Evolutionary conservation across 108 stramenopile species (phyloP), one percentile per base, ranked within the genome.

Genomic region (Nannochloropsis gaditana): DNA sequence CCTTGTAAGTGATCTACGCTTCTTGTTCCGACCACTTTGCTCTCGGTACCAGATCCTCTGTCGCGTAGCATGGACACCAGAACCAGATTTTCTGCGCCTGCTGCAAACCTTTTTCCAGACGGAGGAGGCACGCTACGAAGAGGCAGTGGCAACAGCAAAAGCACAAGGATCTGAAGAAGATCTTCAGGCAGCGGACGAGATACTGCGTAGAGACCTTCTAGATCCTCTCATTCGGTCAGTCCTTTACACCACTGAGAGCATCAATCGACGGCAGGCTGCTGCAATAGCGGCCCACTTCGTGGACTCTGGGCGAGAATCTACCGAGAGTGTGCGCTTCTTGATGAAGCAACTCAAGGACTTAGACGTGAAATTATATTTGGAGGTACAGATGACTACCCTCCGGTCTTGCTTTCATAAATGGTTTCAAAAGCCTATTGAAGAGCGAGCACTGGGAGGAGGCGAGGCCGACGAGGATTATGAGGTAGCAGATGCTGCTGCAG

Each of bases 331-430:
- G 8, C 59, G 59, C 6, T 73, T 73, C n/a, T 73, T 73, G 15
- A 73, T 73, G 59, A 73, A 73, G 59, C 59, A 73, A n/a, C 59
- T 73, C 59, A 73, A 73, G 59, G 59, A 73, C 59, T n/a, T 73
- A n/a, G 59, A 73, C 59, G n/a, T 73, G 59, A 73, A 73, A n/a
- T n/a, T 73, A n/a, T 73, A 73, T n/a, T n/a, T 73, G 59, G 59
- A 73, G 6, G 59, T 73, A n/a, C 59, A 73, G n/a, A 73, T 73
- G 59, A 73, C 59, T n/a, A 73, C 59, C 59, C 59, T 73, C 59
- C 59, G 59, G 15, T 73, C 59, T n/a, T 73, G 59, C n/a, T 73
- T 2, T n/a, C 59, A 73, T n/a, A 73, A 73, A n/a, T 73, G 59
- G 59, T 73, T 15, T 73, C 59, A 73, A 73, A 73, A 15, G 8